These are phyloP conservation scores for Umbelopsis isabellina DNA, from an alignment of 192 early-diverging fungal genomes.

Conservation along the genomic window DNA sequence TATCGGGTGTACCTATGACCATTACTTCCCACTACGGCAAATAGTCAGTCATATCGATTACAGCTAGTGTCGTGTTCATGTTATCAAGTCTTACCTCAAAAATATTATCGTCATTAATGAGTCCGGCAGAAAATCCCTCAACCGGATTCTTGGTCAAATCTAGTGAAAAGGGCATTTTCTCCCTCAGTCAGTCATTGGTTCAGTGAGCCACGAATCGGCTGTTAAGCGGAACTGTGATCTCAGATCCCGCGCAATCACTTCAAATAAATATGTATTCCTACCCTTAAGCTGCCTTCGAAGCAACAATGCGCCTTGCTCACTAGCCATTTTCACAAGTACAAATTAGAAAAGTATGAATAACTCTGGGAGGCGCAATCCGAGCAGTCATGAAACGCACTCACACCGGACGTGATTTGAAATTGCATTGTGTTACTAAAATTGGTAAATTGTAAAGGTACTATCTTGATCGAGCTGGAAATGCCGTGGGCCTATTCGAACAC, in stretches of 20 bases:
- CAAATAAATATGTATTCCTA: conserved; percentile 9
- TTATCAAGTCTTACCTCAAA: conserved; percentile 68
- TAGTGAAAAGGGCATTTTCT: conserved; percentile 40
- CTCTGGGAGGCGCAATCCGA: not conserved
- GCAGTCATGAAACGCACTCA: too few relatives aligned
- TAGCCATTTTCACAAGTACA: conserved; percentile 7
- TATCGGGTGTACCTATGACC: conserved; percentile 87
- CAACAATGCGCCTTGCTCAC: conserved; percentile 48
- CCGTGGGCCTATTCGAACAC: too few relatives aligned
- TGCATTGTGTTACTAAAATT: too few relatives aligned
- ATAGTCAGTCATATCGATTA: not conserved
- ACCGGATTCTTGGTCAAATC: conserved; percentile 77
- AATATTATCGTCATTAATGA: conserved; percentile 81
- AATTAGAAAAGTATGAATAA: not conserved
- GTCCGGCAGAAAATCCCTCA: conserved; percentile 89
- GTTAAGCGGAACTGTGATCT: not conserved
- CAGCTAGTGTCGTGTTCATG: conserved; percentile 2
- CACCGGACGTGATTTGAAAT: too few relatives aligned
- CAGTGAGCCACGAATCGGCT: not conserved
- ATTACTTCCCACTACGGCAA: conserved; percentile 80
- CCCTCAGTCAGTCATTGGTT: not conserved
- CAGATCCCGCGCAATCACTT: not conserved
- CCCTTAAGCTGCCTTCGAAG: conserved; percentile 55
- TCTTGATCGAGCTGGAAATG: too few relatives aligned
- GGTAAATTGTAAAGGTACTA: too few relatives aligned